Evolutionary conservation across 768 basidiomycete genomes (phyloP).

Genomic region (Phylloporus sp.): DNA sequence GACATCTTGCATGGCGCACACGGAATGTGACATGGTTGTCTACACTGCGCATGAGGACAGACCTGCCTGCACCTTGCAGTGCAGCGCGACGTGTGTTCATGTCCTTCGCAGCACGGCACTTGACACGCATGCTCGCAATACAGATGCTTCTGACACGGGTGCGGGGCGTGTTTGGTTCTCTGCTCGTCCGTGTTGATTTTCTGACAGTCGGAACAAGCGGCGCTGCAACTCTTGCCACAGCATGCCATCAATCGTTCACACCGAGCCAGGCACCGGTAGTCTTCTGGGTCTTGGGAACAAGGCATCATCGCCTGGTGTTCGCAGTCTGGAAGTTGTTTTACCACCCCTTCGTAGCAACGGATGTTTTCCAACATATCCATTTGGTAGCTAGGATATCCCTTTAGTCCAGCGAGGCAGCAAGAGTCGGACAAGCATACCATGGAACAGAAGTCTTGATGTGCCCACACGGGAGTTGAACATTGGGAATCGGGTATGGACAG

Average conservation of each 20-base stretch:
- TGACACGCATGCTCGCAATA: conserved; percentile 57
- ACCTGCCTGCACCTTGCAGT: conserved; percentile 46
- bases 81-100: conserved; percentile 48
- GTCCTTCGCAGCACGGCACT: conserved; percentile 44
- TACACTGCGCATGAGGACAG: conserved; percentile 53
- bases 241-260: conserved; percentile 49
- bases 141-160: conserved; percentile 48
- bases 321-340: conserved; percentile 46
- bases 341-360: conserved; percentile 40
- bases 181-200: not conserved
- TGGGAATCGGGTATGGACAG: conserved; percentile 45
- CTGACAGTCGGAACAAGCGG: conserved; percentile 51
- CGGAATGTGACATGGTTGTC: conserved; percentile 42
- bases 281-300: conserved; percentile 44
- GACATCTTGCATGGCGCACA: conserved; percentile 62
- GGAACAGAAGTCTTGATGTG: conserved; percentile 42
- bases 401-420: not conserved
- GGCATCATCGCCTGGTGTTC: conserved; percentile 48
- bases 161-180: conserved; percentile 38
- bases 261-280: conserved; percentile 34
- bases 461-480: conserved; percentile 56
- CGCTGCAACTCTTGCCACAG: conserved; percentile 49
- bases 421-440: conserved; percentile 39
- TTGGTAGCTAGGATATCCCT: conserved; percentile 35
- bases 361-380: conserved; percentile 43